phyloP scores from a whole-genome alignment of 2,329 filamentous ascomycete genomes.

The Nemania bipapillata region DNA sequence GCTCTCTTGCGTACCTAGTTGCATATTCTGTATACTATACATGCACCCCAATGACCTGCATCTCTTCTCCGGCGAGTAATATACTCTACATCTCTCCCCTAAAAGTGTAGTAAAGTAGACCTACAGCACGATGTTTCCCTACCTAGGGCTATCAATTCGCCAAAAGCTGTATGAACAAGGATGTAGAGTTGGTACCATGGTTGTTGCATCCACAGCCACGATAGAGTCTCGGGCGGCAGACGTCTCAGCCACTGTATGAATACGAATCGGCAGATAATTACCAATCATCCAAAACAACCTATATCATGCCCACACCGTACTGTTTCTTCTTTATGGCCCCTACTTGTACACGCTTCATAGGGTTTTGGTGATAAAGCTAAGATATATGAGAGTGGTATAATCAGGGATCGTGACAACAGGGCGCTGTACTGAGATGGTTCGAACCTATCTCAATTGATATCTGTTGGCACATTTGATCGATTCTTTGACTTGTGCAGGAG shows the following conservation, averaged over 20 bases:
- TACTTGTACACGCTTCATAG: background rate
- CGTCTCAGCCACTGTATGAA: slow-evolving; percentile 22
- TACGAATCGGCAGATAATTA: slow-evolving; percentile 9
- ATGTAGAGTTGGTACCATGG: background rate
- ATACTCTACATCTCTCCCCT: background rate
- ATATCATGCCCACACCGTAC: background rate
- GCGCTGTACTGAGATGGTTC: background rate
- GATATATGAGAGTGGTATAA: background rate
- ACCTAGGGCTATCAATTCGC: background rate
- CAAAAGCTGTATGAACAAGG: background rate
- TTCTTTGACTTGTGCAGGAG: background rate
- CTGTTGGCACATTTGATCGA: background rate
- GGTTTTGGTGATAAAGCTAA: background rate
- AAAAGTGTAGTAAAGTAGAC: background rate
- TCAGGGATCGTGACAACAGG: background rate
- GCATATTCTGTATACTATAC: background rate
- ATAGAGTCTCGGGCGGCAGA: slow-evolving; percentile 6
- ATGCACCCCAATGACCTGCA: background rate
- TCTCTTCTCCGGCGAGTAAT: background rate
- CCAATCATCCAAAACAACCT: background rate
- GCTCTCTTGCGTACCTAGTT: background rate
- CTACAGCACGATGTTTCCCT: background rate
- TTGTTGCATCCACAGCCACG: background rate
- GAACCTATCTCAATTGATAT: background rate
- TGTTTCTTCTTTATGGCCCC: background rate